Evolutionary conservation across 768 basidiomycete genomes (phyloP).

Genomic region (Tremella fuciformis): DNA sequence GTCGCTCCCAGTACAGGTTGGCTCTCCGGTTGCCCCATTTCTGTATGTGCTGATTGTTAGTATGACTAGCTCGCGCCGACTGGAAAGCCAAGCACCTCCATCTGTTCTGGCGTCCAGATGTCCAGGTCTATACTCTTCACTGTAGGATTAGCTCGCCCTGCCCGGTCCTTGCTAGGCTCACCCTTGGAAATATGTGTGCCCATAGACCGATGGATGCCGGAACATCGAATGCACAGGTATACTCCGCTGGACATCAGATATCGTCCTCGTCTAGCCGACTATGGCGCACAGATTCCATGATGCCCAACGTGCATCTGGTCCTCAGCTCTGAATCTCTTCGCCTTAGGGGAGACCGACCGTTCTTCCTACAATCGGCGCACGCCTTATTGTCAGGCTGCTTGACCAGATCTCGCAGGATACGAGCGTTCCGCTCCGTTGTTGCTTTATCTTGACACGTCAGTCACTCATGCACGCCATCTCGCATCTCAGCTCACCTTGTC

Average conservation of each 20-base stretch:
- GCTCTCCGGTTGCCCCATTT: constrained; percentile 93
- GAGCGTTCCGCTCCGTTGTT: constrained; percentile 74
- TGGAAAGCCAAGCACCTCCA: constrained; percentile 63
- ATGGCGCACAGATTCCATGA: constrained; percentile 94
- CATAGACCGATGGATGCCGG: constrained; percentile 95
- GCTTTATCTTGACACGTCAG: constrained; percentile 64
- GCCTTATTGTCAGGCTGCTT: constrained; percentile 87
- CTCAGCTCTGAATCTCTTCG: neutral
- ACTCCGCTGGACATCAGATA: constrained; percentile 80
- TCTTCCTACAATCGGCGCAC: constrained; percentile 95
- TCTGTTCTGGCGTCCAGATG: constrained; percentile 95
- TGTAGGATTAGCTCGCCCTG: constrained; percentile 8
- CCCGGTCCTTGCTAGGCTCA: constrained; percentile 9
- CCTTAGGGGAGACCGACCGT: constrained; percentile 62
- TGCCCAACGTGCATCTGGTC: constrained; percentile 90
- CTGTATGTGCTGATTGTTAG: constrained; percentile 58
- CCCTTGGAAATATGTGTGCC: constrained; percentile 92
- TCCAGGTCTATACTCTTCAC: constrained; percentile 98
- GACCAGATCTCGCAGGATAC: constrained; percentile 77
- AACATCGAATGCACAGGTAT: constrained; percentile 94
- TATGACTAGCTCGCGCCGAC: neutral
- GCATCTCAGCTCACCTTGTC: constrained; percentile 15
- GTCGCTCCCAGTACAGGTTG: constrained; percentile 96
- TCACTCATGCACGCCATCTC: constrained; percentile 4
- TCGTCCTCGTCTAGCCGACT: too few relatives aligned